phyloP scores from a whole-genome alignment of 768 basidiomycete species.

The Sarcomyxa edulis region DNA sequence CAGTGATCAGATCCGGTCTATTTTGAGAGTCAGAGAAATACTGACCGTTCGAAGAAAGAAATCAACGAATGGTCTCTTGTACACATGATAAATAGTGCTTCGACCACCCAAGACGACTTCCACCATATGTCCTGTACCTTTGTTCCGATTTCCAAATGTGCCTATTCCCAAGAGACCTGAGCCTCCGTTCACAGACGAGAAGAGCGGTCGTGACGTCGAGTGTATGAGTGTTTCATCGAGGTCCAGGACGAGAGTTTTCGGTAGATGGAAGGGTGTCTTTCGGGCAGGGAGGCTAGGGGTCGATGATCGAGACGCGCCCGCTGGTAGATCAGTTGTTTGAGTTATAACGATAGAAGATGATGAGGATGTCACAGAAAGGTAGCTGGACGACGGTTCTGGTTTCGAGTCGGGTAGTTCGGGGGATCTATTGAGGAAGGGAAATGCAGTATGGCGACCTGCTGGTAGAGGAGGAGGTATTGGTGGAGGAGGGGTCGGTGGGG shows the following conservation, averaged over 20 bases:
- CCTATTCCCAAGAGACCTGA: conserved; percentile 60
- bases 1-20: conserved; percentile 6
- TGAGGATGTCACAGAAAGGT: background rate
- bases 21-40: conserved; percentile 21
- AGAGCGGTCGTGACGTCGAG: conserved; percentile 81
- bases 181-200: conserved; percentile 37
- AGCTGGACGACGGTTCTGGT: background rate
- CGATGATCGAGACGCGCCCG: conserved; percentile 33
- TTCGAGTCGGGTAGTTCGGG: background rate
- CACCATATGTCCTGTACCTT: conserved; percentile 78
- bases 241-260: conserved; percentile 95
- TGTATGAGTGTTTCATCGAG: conserved; percentile 98
- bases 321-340: conserved; percentile 11
- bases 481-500: background rate
- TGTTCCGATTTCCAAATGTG: conserved; percentile 48
- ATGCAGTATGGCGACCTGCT: conserved; percentile 11
- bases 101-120: conserved; percentile 88
- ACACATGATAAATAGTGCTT: conserved; percentile 94
- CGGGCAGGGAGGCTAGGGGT: conserved; percentile 47
- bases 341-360: conserved; percentile 9
- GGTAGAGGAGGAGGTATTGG: conserved; percentile 11
- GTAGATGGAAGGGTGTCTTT: conserved; percentile 72
- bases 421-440: too few species aligned
- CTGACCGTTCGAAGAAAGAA: conserved; percentile 85
- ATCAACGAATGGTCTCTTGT: conserved; percentile 97